Conservation (phyloP, 257 asterid species). For the Ilex asprella region DNA sequence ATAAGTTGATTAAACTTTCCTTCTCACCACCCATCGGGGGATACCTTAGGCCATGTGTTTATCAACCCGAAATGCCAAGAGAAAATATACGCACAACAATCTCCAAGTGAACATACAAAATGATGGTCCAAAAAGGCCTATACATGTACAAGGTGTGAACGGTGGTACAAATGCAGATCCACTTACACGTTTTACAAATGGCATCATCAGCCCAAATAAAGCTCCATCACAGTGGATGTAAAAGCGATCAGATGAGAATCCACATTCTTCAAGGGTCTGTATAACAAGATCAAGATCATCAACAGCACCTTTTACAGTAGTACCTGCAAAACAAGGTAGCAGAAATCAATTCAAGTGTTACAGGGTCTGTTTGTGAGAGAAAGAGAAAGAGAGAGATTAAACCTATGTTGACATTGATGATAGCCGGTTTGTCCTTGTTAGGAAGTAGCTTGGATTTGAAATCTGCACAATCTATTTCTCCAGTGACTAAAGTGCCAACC, state of each 20-base stretch:
- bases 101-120: neutral
- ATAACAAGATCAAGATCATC: constrained; percentile 32
- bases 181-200: constrained; percentile 22
- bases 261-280: constrained; percentile 25
- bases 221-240: constrained; percentile 41
- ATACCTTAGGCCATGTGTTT: too few species aligned
- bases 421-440: constrained; percentile 20
- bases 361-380: neutral
- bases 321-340: constrained; percentile 12
- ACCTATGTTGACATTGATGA: constrained; percentile 22
- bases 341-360: neutral
- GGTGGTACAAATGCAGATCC: neutral
- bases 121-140: neutral
- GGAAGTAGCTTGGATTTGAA: constrained; percentile 13
- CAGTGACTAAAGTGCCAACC: constrained; percentile 7
- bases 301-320: constrained; percentile 38
- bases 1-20: too few species aligned
- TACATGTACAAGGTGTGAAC: neutral
- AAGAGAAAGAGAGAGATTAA: neutral
- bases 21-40: too few species aligned
- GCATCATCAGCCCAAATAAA: constrained; percentile 19
- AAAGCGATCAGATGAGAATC: constrained; percentile 17
- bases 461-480: constrained; percentile 20
- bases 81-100: neutral
- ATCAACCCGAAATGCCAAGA: too few species aligned